Conservation (phyloP, 31 red algal species). For the Asparagopsis taxiformis region DNA sequence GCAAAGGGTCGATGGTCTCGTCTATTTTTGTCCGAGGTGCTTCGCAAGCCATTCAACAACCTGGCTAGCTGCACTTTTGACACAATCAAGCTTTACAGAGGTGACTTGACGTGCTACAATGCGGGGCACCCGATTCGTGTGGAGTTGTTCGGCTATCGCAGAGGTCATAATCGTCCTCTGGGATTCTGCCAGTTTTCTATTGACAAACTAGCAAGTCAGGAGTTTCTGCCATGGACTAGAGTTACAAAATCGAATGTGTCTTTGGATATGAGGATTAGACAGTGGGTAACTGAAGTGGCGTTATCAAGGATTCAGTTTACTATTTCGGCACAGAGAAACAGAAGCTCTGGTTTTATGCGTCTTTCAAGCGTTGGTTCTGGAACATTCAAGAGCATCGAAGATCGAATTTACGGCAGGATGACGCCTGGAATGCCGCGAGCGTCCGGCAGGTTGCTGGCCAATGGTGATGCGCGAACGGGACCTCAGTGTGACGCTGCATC, state of each 20-base stretch:
- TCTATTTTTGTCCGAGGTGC: conserved; percentile 9
- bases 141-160: conserved; percentile 34
- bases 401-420: neutral
- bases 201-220: conserved; percentile 9
- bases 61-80: conserved; percentile 6
- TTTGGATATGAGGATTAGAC: neutral
- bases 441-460: neutral
- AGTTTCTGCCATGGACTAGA: conserved; percentile 16
- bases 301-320: neutral
- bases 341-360: neutral
- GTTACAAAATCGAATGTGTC: conserved; percentile 4
- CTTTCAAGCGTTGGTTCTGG: neutral
- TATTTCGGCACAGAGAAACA: neutral
- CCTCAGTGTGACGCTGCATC: too few relatives aligned
- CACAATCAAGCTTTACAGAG: conserved; percentile 6
- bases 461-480: neutral
- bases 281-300: neutral
- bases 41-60: conserved; percentile 22
- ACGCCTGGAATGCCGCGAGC: too few relatives aligned
- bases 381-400: neutral
- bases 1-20: conserved; percentile 39
- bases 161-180: conserved; percentile 13
- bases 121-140: conserved; percentile 32
- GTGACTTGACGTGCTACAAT: conserved; percentile 17
- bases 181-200: conserved; percentile 27